These are phyloP conservation scores for Parathielavia hyrcaniae DNA, from an alignment of 495 filamentous ascomycete genomes.

Conservation along the genomic window DNA sequence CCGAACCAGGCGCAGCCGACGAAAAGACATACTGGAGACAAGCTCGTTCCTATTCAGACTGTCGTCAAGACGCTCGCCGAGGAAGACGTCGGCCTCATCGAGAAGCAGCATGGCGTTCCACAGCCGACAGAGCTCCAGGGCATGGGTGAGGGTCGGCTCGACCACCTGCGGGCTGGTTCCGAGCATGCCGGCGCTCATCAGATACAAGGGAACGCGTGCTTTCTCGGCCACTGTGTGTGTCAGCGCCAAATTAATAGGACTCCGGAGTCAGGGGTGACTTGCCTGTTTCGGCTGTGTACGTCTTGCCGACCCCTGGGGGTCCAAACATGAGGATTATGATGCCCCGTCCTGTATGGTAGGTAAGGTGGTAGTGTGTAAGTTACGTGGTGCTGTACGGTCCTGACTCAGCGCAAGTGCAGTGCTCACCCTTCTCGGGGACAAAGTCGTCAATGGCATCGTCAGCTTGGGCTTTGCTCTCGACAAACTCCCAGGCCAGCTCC, in stretches of 20 bases:
- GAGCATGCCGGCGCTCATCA: conserved; percentile 24
- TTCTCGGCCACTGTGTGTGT: conserved; percentile 36
- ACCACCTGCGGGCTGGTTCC: conserved; percentile 20
- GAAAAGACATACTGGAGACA: conserved; percentile 31
- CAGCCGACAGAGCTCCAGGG: conserved; percentile 38
- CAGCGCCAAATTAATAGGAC: background rate
- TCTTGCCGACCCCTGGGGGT: conserved; percentile 52
- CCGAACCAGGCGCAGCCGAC: background rate
- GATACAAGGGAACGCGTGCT: conserved; percentile 24
- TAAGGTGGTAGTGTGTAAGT: no score
- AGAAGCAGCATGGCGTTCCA: conserved; percentile 47
- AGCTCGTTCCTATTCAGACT: conserved; percentile 38
- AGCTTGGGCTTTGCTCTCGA: conserved; percentile 29
- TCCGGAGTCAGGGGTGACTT: background rate
- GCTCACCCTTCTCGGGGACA: conserved; percentile 43
- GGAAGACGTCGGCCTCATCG: conserved; percentile 46
- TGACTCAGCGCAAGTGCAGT: background rate
- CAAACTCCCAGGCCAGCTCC: conserved; percentile 44
- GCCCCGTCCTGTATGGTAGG: conserved; percentile 26
- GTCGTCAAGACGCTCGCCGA: conserved; percentile 40
- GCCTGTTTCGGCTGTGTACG: conserved; percentile 46
- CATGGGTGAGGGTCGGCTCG: conserved; percentile 31
- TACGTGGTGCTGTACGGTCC: background rate
- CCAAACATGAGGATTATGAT: conserved; percentile 53
- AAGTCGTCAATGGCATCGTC: conserved; percentile 49